A percentile compares a stretch with the other conserved stretches of the same genome.
These are phyloP conservation scores for Ascomycota sp. DNA, from an alignment of 2,329 filamentous ascomycete species.

Conservation along the genomic window DNA sequence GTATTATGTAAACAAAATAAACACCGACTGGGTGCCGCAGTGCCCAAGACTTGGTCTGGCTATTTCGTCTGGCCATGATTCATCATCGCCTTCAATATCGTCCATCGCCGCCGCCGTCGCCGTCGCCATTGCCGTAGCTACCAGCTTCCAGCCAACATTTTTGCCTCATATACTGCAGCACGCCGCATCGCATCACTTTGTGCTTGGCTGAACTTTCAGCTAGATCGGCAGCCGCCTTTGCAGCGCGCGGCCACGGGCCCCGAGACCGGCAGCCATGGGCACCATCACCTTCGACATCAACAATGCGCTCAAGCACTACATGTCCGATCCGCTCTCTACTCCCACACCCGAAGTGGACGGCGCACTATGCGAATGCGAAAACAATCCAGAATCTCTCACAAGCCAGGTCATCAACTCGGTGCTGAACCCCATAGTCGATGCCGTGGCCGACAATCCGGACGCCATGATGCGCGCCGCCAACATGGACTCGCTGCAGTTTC, in stretches of 20 bases:
- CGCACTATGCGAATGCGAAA: slow-evolving; percentile 76
- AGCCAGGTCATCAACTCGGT: slow-evolving; percentile 62
- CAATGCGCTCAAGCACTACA: slow-evolving; percentile 87
- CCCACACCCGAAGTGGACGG: slow-evolving; percentile 71
- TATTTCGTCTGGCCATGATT: no score
- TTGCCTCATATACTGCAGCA: no score
- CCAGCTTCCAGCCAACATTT: no score
- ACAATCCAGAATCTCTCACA: slow-evolving; percentile 68
- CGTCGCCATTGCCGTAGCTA: no score
- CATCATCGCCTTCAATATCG: no score
- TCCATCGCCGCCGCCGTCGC: no score
- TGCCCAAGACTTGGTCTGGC: no score
- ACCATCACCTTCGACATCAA: slow-evolving; percentile 88
- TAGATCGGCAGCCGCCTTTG: no score
- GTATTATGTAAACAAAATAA: background rate
- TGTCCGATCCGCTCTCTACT: slow-evolving; percentile 74
- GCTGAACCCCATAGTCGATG: slow-evolving; percentile 81
- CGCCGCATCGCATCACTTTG: no score
- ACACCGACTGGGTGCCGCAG: no score
- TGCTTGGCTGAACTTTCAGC: background rate
- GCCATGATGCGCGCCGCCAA: slow-evolving; percentile 57
- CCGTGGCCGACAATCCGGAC: slow-evolving; percentile 79
- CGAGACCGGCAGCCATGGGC: no score
- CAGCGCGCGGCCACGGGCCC: no score
- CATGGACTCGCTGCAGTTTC: slow-evolving; percentile 86